Conservation (phyloP, 2,329 filamentous ascomycete genomes). For the Madurella mycetomatis region DNA sequence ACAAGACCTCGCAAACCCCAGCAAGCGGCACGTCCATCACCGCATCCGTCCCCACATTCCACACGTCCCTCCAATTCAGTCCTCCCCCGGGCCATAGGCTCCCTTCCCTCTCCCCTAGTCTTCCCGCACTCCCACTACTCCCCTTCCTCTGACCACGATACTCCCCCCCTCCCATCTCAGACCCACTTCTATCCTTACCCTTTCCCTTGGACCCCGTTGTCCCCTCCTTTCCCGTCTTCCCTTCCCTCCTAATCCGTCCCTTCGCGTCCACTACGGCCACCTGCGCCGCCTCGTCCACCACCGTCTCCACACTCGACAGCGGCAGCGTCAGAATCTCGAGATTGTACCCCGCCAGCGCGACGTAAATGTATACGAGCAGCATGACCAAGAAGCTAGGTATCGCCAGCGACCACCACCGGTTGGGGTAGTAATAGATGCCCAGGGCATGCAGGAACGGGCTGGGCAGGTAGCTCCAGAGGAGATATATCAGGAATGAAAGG, state of each 20-base stretch:
- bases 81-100: conserved; percentile 27
- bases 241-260: conserved; percentile 46
- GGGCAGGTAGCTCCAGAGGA: conserved; percentile 85
- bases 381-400: conserved; percentile 88
- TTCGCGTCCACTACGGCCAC: conserved; percentile 75
- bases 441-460: conserved; percentile 87
- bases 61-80: conserved; percentile 73
- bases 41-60: conserved; percentile 91
- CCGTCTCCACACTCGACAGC: conserved; percentile 74
- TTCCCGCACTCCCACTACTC: neutral
- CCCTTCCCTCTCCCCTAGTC: conserved; percentile 32
- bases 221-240: conserved; percentile 34
- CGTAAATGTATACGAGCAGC: conserved; percentile 85
- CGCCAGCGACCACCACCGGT: conserved; percentile 95
- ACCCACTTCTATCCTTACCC: conserved; percentile 33
- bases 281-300: conserved; percentile 86
- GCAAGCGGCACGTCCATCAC: conserved; percentile 96
- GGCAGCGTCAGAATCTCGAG: conserved; percentile 81
- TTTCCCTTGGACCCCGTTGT: conserved; percentile 33
- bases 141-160: conserved; percentile 10
- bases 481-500: conserved; percentile 68
- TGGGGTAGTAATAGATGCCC: conserved; percentile 94
- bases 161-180: conserved; percentile 26
- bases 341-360: conserved; percentile 88
- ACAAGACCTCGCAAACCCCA: conserved; percentile 90